Evolutionary conservation across 768 basidiomycete species (phyloP), one percentile per base, ranked within the genome.

Genomic region (Termitomyces sp.): DNA sequence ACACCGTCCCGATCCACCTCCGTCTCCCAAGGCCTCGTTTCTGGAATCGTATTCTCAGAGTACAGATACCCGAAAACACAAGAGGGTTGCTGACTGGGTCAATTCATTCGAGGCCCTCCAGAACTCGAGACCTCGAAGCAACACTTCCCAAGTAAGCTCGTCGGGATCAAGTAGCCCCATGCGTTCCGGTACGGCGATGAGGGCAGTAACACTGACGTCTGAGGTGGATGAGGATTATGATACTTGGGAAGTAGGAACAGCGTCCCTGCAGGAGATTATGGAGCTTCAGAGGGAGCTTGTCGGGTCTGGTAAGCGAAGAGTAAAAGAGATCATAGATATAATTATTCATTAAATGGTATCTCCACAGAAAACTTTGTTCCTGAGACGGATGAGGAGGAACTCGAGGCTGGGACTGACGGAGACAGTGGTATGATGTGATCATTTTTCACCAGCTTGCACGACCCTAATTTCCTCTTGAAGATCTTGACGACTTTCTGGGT

Each of bases 191-290:
- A 20, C 40, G 22, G n/a, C 9, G 14, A 48, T 44, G 30, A 46
- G 26, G 16, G 18, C 42, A 14, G 51, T 54, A 18, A 40, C 58
- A 16, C 58, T 46, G 26, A 45, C 57, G 6, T 30, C 49, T 30
- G 60, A 50, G 30, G 63, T 42, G 30, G 62, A 63, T 18, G 54
- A 61, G 26, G 65, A 64, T 4, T 66, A 66, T 38, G 54, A 61
- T 43, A 61, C 58, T 13, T 73, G 72, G 72, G 72, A 74, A 44
- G 64, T 63, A 20, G 63, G 63, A 44, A 59, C 60, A 2, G 58
- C 66, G 1, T 65, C 68, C 18, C 53, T 55, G 13, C 63, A 68
- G 24, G 65, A 69, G 12, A 52, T 71, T 35, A 60, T 44, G 45
- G 53, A 62, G 30, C 53, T 68, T 20, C 59, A 57, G 36, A 56